Conservation (phyloP, 306 rosid species). For the Albizia julibrissin region DNA sequence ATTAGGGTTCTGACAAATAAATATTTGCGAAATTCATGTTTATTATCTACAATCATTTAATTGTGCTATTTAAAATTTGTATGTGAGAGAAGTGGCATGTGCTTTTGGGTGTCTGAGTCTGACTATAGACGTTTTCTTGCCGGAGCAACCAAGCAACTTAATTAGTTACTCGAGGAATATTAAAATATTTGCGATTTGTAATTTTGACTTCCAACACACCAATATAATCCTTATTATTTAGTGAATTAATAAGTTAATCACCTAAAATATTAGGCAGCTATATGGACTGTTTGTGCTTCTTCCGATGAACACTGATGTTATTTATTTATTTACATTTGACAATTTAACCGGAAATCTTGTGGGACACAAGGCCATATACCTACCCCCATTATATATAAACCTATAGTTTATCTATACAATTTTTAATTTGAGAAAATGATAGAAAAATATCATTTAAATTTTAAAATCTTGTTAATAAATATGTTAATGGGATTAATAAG, state of each 20-base stretch:
- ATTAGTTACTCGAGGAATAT: constrained; percentile 59
- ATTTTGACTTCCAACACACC: constrained; percentile 52
- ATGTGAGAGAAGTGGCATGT: constrained; percentile 37
- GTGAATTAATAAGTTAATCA: not conserved
- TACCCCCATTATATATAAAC: not conserved
- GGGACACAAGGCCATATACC: not conserved
- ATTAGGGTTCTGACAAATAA: constrained; percentile 27
- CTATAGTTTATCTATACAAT: not conserved
- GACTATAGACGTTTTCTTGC: constrained; percentile 61
- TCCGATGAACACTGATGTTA: not conserved
- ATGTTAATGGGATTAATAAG: too few species aligned
- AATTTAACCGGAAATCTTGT: not conserved
- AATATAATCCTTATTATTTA: too few species aligned
- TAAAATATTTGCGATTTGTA: constrained; percentile 33
- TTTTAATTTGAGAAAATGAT: too few species aligned
- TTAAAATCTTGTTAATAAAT: too few species aligned
- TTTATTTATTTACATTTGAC: not conserved
- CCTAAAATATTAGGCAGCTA: not conserved
- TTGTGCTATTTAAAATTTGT: not conserved
- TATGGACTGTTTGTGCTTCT: constrained; percentile 2
- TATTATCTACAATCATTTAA: not conserved
- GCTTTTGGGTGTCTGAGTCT: constrained; percentile 47
- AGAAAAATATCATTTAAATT: too few species aligned
- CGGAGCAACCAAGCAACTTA: constrained; percentile 64
- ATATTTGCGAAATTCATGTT: constrained; percentile 38